Conservation (phyloP, 1,284 basidiomycete species). For the Malassezia caprae region DNA sequence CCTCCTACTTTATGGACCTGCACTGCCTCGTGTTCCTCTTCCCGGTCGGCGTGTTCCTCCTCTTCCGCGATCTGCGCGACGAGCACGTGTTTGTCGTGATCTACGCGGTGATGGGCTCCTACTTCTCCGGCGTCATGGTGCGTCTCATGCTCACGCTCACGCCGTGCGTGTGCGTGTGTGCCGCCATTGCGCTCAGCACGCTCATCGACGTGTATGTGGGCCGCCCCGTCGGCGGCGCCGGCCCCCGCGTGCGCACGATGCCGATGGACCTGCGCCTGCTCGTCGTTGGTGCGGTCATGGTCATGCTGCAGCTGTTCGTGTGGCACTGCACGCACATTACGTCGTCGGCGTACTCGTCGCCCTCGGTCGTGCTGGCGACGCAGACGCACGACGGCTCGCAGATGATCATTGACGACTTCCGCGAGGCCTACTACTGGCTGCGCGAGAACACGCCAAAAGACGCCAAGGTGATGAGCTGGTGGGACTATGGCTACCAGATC, state of each 20-base stretch:
- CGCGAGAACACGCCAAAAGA: slow-evolving; percentile 85
- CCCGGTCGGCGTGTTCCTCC: slow-evolving; percentile 86
- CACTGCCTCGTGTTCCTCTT: slow-evolving; percentile 96
- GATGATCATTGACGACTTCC: slow-evolving; percentile 97
- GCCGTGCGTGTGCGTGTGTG: slow-evolving; percentile 78
- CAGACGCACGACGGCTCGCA: slow-evolving; percentile 71
- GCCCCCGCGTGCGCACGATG: slow-evolving; percentile 55
- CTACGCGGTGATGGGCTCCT: slow-evolving; percentile 87
- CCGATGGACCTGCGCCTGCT: slow-evolving; percentile 71
- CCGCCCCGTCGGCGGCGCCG: slow-evolving; percentile 5
- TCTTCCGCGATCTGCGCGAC: slow-evolving; percentile 86
- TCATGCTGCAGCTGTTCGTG: slow-evolving; percentile 66
- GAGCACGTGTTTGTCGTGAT: slow-evolving; percentile 99
- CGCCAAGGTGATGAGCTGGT: slow-evolving; percentile 96
- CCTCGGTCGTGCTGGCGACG: slow-evolving; percentile 87
- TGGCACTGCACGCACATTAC: slow-evolving; percentile 96
- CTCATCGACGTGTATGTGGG: slow-evolving; percentile 80
- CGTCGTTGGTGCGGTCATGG: slow-evolving; percentile 66
- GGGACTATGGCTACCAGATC: slow-evolving; percentile 99
- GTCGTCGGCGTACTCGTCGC: slow-evolving; percentile 87
- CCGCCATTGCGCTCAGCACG: slow-evolving; percentile 80
- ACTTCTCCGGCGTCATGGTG: slow-evolving; percentile 99
- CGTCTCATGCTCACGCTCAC: slow-evolving; percentile 86
- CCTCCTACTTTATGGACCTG: slow-evolving; percentile 98
- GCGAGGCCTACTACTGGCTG: slow-evolving; percentile 99